phyloP scores from a whole-genome alignment of 208 protist species.

The Crithidia thermophila region DNA sequence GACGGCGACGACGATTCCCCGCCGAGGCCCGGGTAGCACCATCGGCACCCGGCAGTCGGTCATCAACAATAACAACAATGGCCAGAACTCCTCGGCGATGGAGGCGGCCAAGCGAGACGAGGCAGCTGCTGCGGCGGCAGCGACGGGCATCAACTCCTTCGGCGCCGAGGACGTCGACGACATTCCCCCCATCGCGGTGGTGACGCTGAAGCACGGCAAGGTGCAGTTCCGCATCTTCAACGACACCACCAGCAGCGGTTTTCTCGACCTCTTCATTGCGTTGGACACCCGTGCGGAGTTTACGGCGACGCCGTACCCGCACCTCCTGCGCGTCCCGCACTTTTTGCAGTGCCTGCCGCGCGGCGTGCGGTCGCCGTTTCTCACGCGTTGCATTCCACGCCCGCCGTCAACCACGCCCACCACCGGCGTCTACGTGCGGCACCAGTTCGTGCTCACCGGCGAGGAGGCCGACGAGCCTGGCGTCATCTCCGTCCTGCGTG shows the following conservation, averaged over 20 bases:
- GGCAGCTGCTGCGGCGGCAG: too few species aligned
- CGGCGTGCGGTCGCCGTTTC: constrained; percentile 68
- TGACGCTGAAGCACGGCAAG: constrained; percentile 74
- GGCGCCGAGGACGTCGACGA: constrained; percentile 32
- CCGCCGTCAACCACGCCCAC: constrained; percentile 62
- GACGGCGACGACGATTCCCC: not conserved
- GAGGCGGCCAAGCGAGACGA: constrained; percentile 9
- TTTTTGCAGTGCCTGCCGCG: constrained; percentile 68
- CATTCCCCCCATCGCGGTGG: constrained; percentile 33
- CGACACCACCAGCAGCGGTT: constrained; percentile 61
- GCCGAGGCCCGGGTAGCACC: constrained; percentile 6
- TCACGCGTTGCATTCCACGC: constrained; percentile 59
- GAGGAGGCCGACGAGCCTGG: constrained; percentile 59
- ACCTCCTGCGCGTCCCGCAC: constrained; percentile 60
- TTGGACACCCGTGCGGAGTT: constrained; percentile 80
- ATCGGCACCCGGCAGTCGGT: not conserved
- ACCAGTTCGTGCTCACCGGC: constrained; percentile 52
- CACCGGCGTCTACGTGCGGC: constrained; percentile 67
- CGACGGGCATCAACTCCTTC: constrained; percentile 16
- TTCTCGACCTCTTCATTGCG: constrained; percentile 68
- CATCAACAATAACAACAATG: not conserved
- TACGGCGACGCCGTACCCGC: constrained; percentile 47
- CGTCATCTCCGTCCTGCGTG: constrained; percentile 65
- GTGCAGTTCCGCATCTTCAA: constrained; percentile 79
- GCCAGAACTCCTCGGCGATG: not conserved